A percentile compares a stretch with the other conserved stretches of the same genome.
Evolutionary conservation across 371 early-diverging fungal species (phyloP).

Genomic region (Mucor irregularis): DNA sequence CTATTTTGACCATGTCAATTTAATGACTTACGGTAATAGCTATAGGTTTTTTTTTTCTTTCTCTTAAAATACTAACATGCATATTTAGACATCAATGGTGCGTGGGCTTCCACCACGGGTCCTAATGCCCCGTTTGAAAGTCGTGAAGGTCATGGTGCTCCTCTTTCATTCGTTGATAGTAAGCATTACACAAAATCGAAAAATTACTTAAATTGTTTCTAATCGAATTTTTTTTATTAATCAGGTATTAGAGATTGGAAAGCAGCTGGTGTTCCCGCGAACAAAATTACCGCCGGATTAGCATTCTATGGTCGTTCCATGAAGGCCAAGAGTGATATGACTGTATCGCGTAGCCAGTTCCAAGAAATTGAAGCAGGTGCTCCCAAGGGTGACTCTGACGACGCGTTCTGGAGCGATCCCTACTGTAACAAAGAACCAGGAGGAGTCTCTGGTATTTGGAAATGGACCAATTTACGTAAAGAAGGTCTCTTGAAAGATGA

Average conservation of each 20-base stretch:
- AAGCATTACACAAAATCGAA: constrained; percentile 8
- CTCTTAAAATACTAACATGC: background rate
- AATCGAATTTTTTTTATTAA: background rate
- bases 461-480: constrained; percentile 63
- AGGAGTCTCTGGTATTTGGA: constrained; percentile 57
- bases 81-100: constrained; percentile 53
- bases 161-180: constrained; percentile 54
- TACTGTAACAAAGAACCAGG: constrained; percentile 35
- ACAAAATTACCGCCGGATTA: constrained; percentile 68
- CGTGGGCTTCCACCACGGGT: constrained; percentile 64
- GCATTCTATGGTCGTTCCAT: constrained; percentile 72
- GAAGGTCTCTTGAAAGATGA: constrained; percentile 48
- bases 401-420: constrained; percentile 49
- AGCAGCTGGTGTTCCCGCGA: constrained; percentile 59
- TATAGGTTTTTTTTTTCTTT: background rate
- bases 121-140: constrained; percentile 64
- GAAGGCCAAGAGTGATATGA: constrained; percentile 53
- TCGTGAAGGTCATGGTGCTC: constrained; percentile 43
- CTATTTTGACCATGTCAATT: constrained; percentile 65
- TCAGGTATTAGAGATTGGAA: constrained; percentile 59
- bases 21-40: constrained; percentile 58
- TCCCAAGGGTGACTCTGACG: constrained; percentile 57
- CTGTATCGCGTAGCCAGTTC: constrained; percentile 34
- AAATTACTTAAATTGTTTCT: background rate
- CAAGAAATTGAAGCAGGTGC: constrained; percentile 35